Base-by-base conservation (phyloP, 106 monocot species). In the Dioscorea zingiberensis region DNA sequence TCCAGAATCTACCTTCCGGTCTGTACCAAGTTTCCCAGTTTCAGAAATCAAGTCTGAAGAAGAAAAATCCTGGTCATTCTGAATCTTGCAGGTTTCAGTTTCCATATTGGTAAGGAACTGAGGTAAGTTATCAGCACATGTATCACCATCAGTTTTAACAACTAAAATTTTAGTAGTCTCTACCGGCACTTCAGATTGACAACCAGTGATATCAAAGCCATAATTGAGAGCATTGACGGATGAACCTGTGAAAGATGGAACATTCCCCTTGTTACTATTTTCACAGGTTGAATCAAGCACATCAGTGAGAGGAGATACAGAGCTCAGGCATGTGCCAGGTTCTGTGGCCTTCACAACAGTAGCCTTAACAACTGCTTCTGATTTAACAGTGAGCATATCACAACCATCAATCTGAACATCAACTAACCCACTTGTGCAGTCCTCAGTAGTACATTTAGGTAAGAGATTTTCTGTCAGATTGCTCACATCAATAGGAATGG, bases 1-100 rank as follows among this genome's bases (percentile, higher is more conserved):
- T 71, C 73, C 69, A 59, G 62, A 30, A 18, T 32, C 62, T 54
- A 65, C 60, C n/a, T 70, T 66, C 54, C 63, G 74, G 21, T 72
- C 75, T 30, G 47, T 60, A 53, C 48, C 63, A 63, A 26, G 69
- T 16, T 76, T 60, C 10, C 56, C 76, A 69, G 68, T 63, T 60
- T 63, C 51, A 60, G 65, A 54, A 48, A 47, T 65, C 21, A 62
- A 7, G 12, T 47, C 47, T 48, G 59, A 46, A 7, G 67, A 47
- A 63, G 71, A 25, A 59, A 47, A 27, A 63, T 67, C 53, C 44
- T 63, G 65, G 44, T 49, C 71, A 61, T 45, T 47, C 69, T 54
- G 54, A 59, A 55, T 66, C 5, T 57, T 66, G 54, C 21, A 26
- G 13, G 13, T 24, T 17, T 21, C 24, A 60, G 27, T 72, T 63